A percentile compares a stretch with the other conserved stretches of the same genome.
phyloP scores from a whole-genome alignment of 2,329 filamentous ascomycete species.

The Xylariaceae sp. region DNA sequence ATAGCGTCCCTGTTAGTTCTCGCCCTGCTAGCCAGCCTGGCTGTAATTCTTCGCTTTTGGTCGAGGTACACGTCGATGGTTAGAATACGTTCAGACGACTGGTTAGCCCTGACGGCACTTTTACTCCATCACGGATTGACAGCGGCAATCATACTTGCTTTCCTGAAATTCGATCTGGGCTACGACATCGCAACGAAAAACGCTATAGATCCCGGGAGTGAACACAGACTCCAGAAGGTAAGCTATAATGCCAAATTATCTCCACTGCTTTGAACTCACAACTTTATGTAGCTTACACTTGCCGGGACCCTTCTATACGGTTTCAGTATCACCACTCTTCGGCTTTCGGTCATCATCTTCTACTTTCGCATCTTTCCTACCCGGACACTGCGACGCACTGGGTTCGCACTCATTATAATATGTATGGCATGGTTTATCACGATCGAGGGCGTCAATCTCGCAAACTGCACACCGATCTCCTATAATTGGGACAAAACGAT shows the following conservation, averaged over 20 bases:
- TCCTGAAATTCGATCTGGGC: constrained; percentile 10
- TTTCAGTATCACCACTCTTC: constrained; percentile 9
- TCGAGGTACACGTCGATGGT: constrained; percentile 12
- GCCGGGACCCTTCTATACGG: constrained; percentile 15
- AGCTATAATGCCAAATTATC: background rate
- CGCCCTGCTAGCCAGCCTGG: constrained; percentile 11
- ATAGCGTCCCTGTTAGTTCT: constrained; percentile 12
- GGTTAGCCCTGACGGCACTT: constrained; percentile 15
- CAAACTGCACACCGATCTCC: constrained; percentile 17
- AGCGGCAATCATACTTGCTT: constrained; percentile 10
- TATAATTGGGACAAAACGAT: constrained; percentile 12
- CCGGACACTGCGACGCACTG: constrained; percentile 7
- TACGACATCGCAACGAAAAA: background rate
- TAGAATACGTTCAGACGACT: constrained; percentile 14
- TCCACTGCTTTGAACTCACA: background rate
- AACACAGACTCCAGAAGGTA: constrained; percentile 11
- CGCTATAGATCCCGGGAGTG: background rate
- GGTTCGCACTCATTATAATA: constrained; percentile 3
- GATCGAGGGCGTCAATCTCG: constrained; percentile 35
- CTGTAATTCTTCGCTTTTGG: constrained; percentile 18
- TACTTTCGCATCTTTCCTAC: constrained; percentile 17
- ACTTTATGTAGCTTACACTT: constrained; percentile 8
- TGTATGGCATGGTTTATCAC: constrained; percentile 30
- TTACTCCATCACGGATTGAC: constrained; percentile 12
- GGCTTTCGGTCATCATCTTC: constrained; percentile 17